These are phyloP conservation scores for Ceratobasidium sp. DNA, from an alignment of 1,284 basidiomycete genomes.

Conservation along the genomic window DNA sequence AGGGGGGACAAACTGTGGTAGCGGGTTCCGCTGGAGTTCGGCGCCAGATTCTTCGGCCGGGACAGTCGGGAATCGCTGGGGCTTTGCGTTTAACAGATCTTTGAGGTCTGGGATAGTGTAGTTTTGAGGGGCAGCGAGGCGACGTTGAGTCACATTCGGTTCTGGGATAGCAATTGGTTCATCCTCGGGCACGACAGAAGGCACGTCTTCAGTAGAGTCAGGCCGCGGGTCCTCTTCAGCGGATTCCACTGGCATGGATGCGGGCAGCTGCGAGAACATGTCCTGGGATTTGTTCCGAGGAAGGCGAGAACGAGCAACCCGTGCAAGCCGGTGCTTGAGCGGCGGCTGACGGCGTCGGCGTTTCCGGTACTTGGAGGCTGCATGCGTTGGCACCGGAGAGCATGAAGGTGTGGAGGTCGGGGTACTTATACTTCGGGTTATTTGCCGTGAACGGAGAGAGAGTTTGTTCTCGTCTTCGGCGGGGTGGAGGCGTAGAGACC, in stretches of 20 bases:
- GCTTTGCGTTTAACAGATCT: slow-evolving; percentile 3
- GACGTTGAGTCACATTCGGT: slow-evolving; percentile 31
- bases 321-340: slow-evolving; percentile 39
- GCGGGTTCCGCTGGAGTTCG: slow-evolving; percentile 1
- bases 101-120: slow-evolving; percentile 38
- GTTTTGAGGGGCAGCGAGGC: slow-evolving; percentile 32
- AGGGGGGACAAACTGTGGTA: slow-evolving; percentile 25
- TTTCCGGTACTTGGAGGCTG: slow-evolving; percentile 1
- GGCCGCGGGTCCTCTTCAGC: neutral
- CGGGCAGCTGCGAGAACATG: slow-evolving; percentile 8
- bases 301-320: slow-evolving; percentile 21
- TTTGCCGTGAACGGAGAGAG: slow-evolving; percentile 1
- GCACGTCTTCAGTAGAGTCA: neutral
- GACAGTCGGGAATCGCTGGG: neutral
- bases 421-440: neutral
- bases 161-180: neutral
- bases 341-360: slow-evolving; percentile 32
- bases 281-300: slow-evolving; percentile 18
- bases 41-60: neutral
- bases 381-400: slow-evolving; percentile 17
- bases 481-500: slow-evolving; percentile 12
- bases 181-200: slow-evolving; percentile 13
- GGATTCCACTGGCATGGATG: neutral
- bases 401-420: slow-evolving; percentile 26
- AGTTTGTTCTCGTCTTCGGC: slow-evolving; percentile 8